Percentiles rank a stretch among this genome's conserved stretches.
Evolutionary conservation across 176 grass and related monocot genomes (phyloP).

Genomic region (Leersia perrieri): DNA sequence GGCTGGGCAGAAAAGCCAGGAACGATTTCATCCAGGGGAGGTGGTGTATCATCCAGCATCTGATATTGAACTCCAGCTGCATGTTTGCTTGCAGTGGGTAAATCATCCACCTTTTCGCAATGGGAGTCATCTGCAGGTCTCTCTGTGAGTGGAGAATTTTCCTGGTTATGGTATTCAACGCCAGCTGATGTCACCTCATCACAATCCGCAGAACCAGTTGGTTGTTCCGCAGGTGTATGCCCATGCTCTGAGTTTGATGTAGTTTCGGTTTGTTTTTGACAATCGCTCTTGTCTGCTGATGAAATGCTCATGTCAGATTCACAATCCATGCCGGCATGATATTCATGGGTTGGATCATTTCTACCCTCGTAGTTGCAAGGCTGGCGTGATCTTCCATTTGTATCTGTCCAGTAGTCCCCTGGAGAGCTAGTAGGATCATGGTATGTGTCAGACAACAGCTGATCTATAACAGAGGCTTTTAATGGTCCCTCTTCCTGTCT

Average conservation of each 20-base stretch:
- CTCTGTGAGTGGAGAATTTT: neutral
- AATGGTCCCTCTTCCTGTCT: constrained; percentile 3
- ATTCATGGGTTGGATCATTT: constrained; percentile 17
- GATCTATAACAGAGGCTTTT: constrained; percentile 14
- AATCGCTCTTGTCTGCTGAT: constrained; percentile 22
- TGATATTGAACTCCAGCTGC: constrained; percentile 3
- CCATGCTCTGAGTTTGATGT: neutral
- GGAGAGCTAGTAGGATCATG: constrained; percentile 40
- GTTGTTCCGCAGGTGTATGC: neutral
- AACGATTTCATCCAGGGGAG: neutral
- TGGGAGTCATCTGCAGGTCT: neutral
- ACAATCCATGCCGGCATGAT: neutral
- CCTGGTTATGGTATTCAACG: neutral
- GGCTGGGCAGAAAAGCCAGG: neutral
- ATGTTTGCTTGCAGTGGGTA: neutral
- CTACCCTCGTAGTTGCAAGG: constrained; percentile 32
- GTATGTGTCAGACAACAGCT: constrained; percentile 35
- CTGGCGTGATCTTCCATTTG: constrained; percentile 22
- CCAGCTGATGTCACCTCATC: constrained; percentile 30
- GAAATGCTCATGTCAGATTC: constrained; percentile 67
- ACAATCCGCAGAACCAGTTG: neutral
- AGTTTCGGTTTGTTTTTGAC: constrained; percentile 12
- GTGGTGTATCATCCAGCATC: neutral
- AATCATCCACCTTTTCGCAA: neutral
- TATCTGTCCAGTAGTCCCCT: constrained; percentile 55